A percentile compares a stretch with the other conserved stretches of the same genome.
These are phyloP conservation scores for Erigeron canadensis DNA, from an alignment of 129 eudicot species.

Conservation along the genomic window DNA sequence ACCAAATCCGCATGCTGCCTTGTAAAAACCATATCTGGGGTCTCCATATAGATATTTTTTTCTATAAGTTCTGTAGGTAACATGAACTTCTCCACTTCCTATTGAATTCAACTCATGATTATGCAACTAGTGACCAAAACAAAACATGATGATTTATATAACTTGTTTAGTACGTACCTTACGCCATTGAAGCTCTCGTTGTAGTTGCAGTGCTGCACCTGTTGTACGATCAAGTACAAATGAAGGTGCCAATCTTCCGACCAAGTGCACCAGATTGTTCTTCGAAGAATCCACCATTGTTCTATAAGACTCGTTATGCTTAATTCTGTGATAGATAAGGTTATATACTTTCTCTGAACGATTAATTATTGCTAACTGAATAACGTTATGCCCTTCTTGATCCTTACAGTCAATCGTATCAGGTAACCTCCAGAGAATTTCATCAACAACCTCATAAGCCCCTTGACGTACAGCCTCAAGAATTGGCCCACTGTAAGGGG, in stretches of 20 bases:
- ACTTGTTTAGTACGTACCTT: slow-evolving; percentile 1
- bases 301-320: neutral
- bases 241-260: slow-evolving; percentile 26
- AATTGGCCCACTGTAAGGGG: neutral
- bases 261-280: slow-evolving; percentile 34
- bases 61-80: neutral
- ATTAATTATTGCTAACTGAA: slow-evolving; percentile 28
- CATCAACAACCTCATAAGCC: slow-evolving; percentile 24
- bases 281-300: slow-evolving; percentile 8
- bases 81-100: slow-evolving; percentile 30
- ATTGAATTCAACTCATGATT: neutral
- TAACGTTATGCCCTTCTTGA: slow-evolving; percentile 9
- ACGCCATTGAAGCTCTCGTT: slow-evolving; percentile 31
- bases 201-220: slow-evolving; percentile 34
- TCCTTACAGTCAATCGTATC: neutral
- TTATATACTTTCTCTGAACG: slow-evolving; percentile 31
- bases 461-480: slow-evolving; percentile 28
- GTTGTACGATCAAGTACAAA: slow-evolving; percentile 19
- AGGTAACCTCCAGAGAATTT: slow-evolving; percentile 16
- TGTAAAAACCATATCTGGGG: slow-evolving; percentile 24
- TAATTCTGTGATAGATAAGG: slow-evolving; percentile 9
- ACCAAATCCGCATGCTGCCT: slow-evolving; percentile 24
- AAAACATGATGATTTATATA: neutral
- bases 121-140: neutral
- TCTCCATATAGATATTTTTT: slow-evolving; percentile 15